Conservation (phyloP, 495 filamentous ascomycete species). For the Annulohypoxylon stygium region DNA sequence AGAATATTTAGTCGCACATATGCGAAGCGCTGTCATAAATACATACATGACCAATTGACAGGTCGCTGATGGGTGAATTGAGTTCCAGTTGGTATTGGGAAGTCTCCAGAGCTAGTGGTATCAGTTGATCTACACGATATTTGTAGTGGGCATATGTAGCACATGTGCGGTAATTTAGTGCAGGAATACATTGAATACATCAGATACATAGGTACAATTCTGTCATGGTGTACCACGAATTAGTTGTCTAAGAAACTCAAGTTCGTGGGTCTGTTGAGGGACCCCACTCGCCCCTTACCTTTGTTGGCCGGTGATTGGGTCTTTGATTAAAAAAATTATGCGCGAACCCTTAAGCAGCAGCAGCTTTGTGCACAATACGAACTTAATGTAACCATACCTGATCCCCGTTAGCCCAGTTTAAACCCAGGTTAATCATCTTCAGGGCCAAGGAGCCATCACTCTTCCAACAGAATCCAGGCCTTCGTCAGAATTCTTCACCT, state of each 20-base stretch:
- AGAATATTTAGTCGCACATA: slow-evolving; percentile 6
- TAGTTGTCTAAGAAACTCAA: slow-evolving; percentile 42
- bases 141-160: not conserved
- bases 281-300: slow-evolving; percentile 41
- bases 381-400: slow-evolving; percentile 46
- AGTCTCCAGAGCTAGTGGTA: not conserved
- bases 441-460: slow-evolving; percentile 13
- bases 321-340: slow-evolving; percentile 46
- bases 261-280: slow-evolving; percentile 3
- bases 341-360: slow-evolving; percentile 31
- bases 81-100: not conserved
- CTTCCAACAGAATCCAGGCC: slow-evolving; percentile 30
- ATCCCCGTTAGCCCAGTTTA: slow-evolving; percentile 4
- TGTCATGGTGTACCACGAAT: slow-evolving; percentile 23
- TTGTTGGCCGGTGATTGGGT: slow-evolving; percentile 40
- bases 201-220: slow-evolving; percentile 13
- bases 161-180: not conserved
- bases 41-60: slow-evolving; percentile 2
- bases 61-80: not conserved
- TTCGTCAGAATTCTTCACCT: slow-evolving; percentile 46
- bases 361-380: slow-evolving; percentile 51
- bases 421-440: slow-evolving; percentile 15
- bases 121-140: not conserved
- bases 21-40: slow-evolving; percentile 1
- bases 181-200: not conserved